A percentile compares a stretch with the other conserved stretches of the same genome.
phyloP scores from a whole-genome alignment of 345 rosid genomes.

The Eucalyptus rudis region DNA sequence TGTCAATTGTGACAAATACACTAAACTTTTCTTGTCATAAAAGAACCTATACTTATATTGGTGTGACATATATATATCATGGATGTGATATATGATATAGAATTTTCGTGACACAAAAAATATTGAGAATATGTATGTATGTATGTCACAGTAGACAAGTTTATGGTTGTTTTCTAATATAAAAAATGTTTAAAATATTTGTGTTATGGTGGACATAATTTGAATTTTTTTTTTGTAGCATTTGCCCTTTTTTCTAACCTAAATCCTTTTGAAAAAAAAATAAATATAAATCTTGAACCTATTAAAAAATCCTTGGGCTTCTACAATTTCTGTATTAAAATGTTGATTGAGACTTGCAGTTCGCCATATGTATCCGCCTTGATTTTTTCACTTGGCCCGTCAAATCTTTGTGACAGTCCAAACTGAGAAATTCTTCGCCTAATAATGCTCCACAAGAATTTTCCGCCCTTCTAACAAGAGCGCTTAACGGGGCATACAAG shows the following conservation, averaged over 20 bases:
- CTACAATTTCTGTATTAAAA: neutral
- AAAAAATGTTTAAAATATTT: too few relatives aligned
- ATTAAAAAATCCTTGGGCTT: neutral
- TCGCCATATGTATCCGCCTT: neutral
- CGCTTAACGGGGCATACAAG: neutral
- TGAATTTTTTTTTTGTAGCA: neutral
- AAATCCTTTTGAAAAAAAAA: rapidly evolving
- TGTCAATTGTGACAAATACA: neutral
- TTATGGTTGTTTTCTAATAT: too few relatives aligned
- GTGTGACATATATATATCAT: too few relatives aligned
- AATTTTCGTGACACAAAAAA: too few relatives aligned
- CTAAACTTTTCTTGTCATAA: neutral
- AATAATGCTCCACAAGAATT: neutral
- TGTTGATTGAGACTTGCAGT: neutral
- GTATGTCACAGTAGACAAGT: neutral
- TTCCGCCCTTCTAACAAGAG: neutral
- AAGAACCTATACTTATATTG: rapidly evolving
- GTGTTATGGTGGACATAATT: neutral
- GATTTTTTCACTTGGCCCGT: neutral
- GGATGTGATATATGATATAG: too few relatives aligned
- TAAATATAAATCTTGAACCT: neutral
- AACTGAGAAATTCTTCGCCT: neutral
- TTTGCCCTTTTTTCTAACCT: neutral
- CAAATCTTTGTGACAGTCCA: neutral
- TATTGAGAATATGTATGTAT: rapidly evolving